A percentile compares a stretch with the other conserved stretches of the same genome.
Conservation (phyloP, 23 red algal species). For the Cyanidium caldarium region DNA sequence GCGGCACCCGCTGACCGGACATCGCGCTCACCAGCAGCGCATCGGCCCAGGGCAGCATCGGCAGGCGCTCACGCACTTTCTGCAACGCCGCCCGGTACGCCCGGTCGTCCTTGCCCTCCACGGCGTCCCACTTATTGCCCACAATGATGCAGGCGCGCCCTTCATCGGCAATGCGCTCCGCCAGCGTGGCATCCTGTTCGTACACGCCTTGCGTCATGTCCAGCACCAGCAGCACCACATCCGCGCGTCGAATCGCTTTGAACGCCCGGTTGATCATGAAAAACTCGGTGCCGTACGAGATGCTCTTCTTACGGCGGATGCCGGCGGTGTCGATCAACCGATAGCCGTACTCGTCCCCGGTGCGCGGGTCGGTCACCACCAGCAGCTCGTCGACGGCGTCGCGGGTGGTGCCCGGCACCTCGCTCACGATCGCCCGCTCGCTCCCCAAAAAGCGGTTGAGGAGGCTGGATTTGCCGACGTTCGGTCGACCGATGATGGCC, state of each 20-base stretch:
- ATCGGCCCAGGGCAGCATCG: constrained; percentile 53
- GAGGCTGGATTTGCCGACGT: constrained; percentile 88
- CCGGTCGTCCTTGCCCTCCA: constrained; percentile 51
- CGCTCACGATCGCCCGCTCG: constrained; percentile 78
- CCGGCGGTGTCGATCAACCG: constrained; percentile 91
- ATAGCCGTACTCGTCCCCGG: constrained; percentile 28
- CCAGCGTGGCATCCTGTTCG: constrained; percentile 87
- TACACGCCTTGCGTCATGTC: constrained; percentile 47
- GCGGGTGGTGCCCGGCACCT: constrained; percentile 82
- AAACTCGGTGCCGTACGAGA: constrained; percentile 88
- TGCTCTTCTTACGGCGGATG: constrained; percentile 67
- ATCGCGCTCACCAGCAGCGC: constrained; percentile 45
- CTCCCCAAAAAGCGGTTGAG: constrained; percentile 41
- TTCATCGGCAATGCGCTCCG: constrained; percentile 69
- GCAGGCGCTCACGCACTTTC: constrained; percentile 32
- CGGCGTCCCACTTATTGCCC: constrained; percentile 91
- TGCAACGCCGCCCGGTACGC: constrained; percentile 29
- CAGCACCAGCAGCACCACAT: constrained; percentile 69
- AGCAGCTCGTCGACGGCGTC: constrained; percentile 85
- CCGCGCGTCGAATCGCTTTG: constrained; percentile 79
- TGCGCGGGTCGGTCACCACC: background rate
- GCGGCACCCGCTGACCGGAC: constrained; percentile 37
- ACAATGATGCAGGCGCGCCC: constrained; percentile 78
- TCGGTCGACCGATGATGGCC: constrained; percentile 83
- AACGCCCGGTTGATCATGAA: constrained; percentile 99